Percentiles rank a stretch among this genome's conserved stretches.
Conservation (phyloP, 768 basidiomycete species). For the Suillus variegatus region DNA sequence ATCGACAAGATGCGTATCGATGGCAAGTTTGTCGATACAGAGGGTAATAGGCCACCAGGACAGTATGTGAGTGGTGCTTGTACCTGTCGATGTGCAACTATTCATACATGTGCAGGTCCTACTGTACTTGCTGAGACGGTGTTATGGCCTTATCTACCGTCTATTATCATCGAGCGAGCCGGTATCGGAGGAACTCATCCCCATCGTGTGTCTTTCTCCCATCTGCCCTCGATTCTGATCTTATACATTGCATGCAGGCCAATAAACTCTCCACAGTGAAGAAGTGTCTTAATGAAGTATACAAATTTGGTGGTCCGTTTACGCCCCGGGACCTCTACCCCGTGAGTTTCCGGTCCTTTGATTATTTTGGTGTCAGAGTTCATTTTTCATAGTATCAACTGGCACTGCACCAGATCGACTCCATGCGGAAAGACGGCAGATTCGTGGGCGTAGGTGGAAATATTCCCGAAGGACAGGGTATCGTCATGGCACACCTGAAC, state of each 20-base stretch:
- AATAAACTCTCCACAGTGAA: slow-evolving; percentile 97
- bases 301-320: slow-evolving; percentile 94
- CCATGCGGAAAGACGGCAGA: slow-evolving; percentile 89
- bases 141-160: slow-evolving; percentile 94
- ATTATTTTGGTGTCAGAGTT: slow-evolving; percentile 9
- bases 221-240: neutral
- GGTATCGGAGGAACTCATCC: slow-evolving; percentile 97
- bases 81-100: neutral
- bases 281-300: slow-evolving; percentile 94
- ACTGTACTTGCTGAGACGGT: slow-evolving; percentile 89
- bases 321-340: slow-evolving; percentile 92
- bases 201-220: slow-evolving; percentile 59
- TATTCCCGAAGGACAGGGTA: slow-evolving; percentile 95
- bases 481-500: slow-evolving; percentile 92
- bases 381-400: slow-evolving; percentile 74
- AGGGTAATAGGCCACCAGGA: slow-evolving; percentile 88
- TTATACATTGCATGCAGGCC: slow-evolving; percentile 51
- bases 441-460: slow-evolving; percentile 87
- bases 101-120: slow-evolving; percentile 60
- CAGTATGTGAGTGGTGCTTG: slow-evolving; percentile 74
- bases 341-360: slow-evolving; percentile 45
- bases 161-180: slow-evolving; percentile 94
- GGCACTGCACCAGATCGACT: slow-evolving; percentile 93
- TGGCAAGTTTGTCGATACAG: slow-evolving; percentile 94
- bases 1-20: slow-evolving; percentile 97